Conservation (phyloP, 495 filamentous ascomycete species). For the Annulohypoxylon nitens region DNA sequence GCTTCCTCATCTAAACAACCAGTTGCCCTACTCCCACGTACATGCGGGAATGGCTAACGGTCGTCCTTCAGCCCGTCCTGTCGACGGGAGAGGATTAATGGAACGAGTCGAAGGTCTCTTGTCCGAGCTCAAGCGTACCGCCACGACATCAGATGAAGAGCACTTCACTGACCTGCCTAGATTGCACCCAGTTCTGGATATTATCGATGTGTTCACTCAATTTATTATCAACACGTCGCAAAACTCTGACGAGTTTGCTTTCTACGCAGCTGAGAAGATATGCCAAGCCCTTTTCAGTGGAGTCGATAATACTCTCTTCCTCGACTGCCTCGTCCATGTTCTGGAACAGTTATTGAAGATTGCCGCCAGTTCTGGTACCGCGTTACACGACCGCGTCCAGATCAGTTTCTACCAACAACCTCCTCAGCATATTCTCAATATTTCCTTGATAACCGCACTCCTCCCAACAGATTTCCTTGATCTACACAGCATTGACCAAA, state of each 20-base stretch:
- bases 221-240: slow-evolving; percentile 68
- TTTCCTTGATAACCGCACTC: slow-evolving; percentile 79
- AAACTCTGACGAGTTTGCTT: slow-evolving; percentile 74
- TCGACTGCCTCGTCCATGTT: slow-evolving; percentile 86
- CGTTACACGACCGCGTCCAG: slow-evolving; percentile 76
- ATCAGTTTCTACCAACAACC: slow-evolving; percentile 74
- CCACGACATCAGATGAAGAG: slow-evolving; percentile 75
- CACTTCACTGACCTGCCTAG: slow-evolving; percentile 76
- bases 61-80: slow-evolving; percentile 68
- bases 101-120: slow-evolving; percentile 78
- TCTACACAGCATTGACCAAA: slow-evolving; percentile 81
- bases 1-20: slow-evolving; percentile 74
- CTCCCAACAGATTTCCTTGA: slow-evolving; percentile 80
- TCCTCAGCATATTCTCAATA: slow-evolving; percentile 81
- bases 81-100: slow-evolving; percentile 71
- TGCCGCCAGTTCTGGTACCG: slow-evolving; percentile 71
- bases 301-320: slow-evolving; percentile 70
- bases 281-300: slow-evolving; percentile 73
- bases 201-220: slow-evolving; percentile 68
- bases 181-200: slow-evolving; percentile 72
- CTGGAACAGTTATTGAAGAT: slow-evolving; percentile 84
- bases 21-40: slow-evolving; percentile 71
- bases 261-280: slow-evolving; percentile 76
- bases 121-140: slow-evolving; percentile 74
- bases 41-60: slow-evolving; percentile 63